A percentile compares a stretch with the other conserved stretches of the same genome.
phyloP scores from a whole-genome alignment of 345 rosid species.

The Bruguiera gymnorhiza region DNA sequence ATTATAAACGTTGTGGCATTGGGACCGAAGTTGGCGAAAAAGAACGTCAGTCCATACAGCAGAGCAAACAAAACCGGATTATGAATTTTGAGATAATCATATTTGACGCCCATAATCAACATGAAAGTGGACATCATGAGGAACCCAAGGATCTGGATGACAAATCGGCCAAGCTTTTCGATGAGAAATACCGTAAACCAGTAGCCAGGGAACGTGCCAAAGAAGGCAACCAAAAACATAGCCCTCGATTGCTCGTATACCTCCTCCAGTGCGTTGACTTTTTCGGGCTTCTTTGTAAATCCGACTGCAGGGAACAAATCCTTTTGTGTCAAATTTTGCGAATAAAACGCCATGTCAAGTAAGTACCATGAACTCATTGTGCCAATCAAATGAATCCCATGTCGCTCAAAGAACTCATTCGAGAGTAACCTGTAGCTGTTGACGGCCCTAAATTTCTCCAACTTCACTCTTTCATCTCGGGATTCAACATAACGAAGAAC shows the following conservation, averaged over 20 bases:
- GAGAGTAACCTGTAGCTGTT: constrained; percentile 36
- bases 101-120: constrained; percentile 40
- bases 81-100: constrained; percentile 26
- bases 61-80: constrained; percentile 29
- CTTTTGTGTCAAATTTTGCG: constrained; percentile 52
- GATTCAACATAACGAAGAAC: constrained; percentile 39
- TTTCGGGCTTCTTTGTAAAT: constrained; percentile 1
- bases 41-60: constrained; percentile 43
- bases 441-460: constrained; percentile 23
- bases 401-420: constrained; percentile 33
- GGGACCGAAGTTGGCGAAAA: constrained; percentile 64
- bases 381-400: constrained; percentile 47
- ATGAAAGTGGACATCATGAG: constrained; percentile 58
- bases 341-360: constrained; percentile 56
- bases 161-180: constrained; percentile 47
- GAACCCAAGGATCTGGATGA: constrained; percentile 50
- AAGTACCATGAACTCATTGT: constrained; percentile 50
- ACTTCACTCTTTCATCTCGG: constrained; percentile 23
- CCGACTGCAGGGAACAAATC: constrained; percentile 45
- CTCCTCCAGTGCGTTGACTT: constrained; percentile 36
- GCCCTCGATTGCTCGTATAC: constrained; percentile 46
- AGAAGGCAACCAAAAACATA: constrained; percentile 44
- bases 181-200: constrained; percentile 51
- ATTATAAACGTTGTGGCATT: constrained; percentile 57
- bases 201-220: constrained; percentile 59